phyloP scores from a whole-genome alignment of 1,284 basidiomycete species.

The Veloboletus limbatus region DNA sequence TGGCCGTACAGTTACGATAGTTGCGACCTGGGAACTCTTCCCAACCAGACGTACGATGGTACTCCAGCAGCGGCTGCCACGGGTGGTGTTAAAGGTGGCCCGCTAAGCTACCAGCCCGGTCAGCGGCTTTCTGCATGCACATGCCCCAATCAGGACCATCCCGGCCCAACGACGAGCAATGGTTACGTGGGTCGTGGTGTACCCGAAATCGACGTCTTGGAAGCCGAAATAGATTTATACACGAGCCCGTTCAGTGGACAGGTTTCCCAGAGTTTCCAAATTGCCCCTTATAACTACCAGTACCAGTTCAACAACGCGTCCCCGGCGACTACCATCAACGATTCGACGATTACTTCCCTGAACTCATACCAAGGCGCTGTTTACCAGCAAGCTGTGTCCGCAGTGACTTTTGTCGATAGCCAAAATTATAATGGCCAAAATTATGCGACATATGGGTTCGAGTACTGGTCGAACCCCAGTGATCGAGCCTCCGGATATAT shows the following conservation, averaged over 20 bases:
- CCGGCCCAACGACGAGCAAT: slow-evolving; percentile 56
- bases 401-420: slow-evolving; percentile 54
- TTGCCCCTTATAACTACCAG: slow-evolving; percentile 74
- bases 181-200: slow-evolving; percentile 75
- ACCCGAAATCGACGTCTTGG: slow-evolving; percentile 85
- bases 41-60: slow-evolving; percentile 66
- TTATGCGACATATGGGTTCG: slow-evolving; percentile 65
- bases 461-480: slow-evolving; percentile 70
- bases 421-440: slow-evolving; percentile 51
- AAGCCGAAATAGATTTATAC: slow-evolving; percentile 54
- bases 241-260: slow-evolving; percentile 49
- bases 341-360: slow-evolving; percentile 47
- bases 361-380: slow-evolving; percentile 77
- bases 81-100: slow-evolving; percentile 44
- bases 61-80: slow-evolving; percentile 52
- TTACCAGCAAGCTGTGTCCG: slow-evolving; percentile 80
- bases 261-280: slow-evolving; percentile 78
- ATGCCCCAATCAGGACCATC: slow-evolving; percentile 78
- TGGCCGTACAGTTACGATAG: slow-evolving; percentile 84
- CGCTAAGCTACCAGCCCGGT: slow-evolving; percentile 71
- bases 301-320: slow-evolving; percentile 60
- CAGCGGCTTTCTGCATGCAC: slow-evolving; percentile 81
- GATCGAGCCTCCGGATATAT: slow-evolving; percentile 65
- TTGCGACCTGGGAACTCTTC: slow-evolving; percentile 84
- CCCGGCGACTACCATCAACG: slow-evolving; percentile 53